These are phyloP conservation scores for Hortiboletus flavorubellus DNA, from an alignment of 768 basidiomycete genomes.

Conservation along the genomic window DNA sequence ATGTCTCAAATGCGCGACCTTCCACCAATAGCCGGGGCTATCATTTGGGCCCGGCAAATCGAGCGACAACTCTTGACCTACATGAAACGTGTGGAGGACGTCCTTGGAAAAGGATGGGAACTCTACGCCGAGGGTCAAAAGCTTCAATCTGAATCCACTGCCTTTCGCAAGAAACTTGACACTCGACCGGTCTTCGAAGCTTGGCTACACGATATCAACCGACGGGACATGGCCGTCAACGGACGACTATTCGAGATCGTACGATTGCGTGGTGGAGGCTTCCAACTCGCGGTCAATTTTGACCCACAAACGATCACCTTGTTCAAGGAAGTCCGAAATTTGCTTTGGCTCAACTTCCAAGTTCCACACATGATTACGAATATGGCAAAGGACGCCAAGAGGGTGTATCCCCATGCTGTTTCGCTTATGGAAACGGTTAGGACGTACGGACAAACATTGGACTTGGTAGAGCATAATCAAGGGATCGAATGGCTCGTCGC, in stretches of 20 bases:
- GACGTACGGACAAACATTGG: conserved; percentile 94
- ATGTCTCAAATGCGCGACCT: conserved; percentile 99
- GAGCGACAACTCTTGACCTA: conserved; percentile 93
- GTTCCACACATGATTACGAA: conserved; percentile 94
- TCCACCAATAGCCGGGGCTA: conserved; percentile 96
- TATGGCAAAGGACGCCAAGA: conserved; percentile 97
- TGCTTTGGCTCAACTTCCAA: conserved; percentile 94
- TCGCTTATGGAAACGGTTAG: conserved; percentile 98
- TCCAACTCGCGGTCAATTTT: conserved; percentile 93
- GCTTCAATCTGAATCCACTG: conserved; percentile 84
- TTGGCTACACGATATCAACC: conserved; percentile 93
- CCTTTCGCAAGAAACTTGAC: conserved; percentile 95
- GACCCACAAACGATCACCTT: conserved; percentile 97
- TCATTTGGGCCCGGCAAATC: conserved; percentile 99
- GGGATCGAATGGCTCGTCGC: conserved; percentile 94
- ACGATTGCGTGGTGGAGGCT: conserved; percentile 65
- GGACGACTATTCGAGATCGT: conserved; percentile 94
- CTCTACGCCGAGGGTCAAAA: conserved; percentile 99
- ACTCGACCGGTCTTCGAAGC: conserved; percentile 93
- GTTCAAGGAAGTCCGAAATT: conserved; percentile 96
- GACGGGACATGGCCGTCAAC: conserved; percentile 87
- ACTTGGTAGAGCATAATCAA: conserved; percentile 85
- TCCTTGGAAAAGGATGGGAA: conserved; percentile 97
- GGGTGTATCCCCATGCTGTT: conserved; percentile 97
- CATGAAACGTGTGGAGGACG: conserved; percentile 99